These are phyloP conservation scores for Aegle marmelos DNA, from an alignment of 345 rosid genomes.

Conservation along the genomic window DNA sequence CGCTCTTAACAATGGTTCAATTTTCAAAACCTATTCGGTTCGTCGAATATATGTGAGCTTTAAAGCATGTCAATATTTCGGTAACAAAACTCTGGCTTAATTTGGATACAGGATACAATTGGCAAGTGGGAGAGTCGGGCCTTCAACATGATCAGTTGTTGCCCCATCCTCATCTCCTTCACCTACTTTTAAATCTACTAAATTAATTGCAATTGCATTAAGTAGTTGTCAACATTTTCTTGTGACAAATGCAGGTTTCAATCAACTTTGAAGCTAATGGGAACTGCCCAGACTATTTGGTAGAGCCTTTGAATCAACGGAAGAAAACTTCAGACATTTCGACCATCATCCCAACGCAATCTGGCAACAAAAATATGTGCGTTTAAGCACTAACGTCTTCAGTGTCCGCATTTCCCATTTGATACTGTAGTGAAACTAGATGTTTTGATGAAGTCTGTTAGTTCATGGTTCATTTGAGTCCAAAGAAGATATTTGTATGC, in stretches of 20 bases:
- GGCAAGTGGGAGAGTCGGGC: conserved; percentile 70
- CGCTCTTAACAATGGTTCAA: conserved; percentile 88
- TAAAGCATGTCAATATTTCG: too few relatives aligned
- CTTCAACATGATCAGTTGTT: conserved; percentile 42
- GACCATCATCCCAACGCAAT: conserved; percentile 49
- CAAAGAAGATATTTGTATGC: too few relatives aligned
- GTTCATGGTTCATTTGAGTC: too few relatives aligned
- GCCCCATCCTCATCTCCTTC: conserved; percentile 51
- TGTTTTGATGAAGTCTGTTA: conserved; percentile 18
- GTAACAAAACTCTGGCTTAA: too few relatives aligned
- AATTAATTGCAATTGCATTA: too few relatives aligned
- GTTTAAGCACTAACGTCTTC: conserved; percentile 61
- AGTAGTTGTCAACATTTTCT: neutral
- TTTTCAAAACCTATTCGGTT: conserved; percentile 71
- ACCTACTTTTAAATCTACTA: conserved; percentile 23
- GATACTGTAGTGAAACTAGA: conserved; percentile 71
- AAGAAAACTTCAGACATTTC: conserved; percentile 71
- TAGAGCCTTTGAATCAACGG: conserved; percentile 52
- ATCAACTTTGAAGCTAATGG: conserved; percentile 52
- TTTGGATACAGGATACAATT: conserved; percentile 51
- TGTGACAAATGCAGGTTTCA: conserved; percentile 34
- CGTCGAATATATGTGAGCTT: too few relatives aligned
- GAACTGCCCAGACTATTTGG: conserved; percentile 42
- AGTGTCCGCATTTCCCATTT: conserved; percentile 79
- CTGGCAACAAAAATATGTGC: conserved; percentile 48